Evolutionary conservation across 495 filamentous ascomycete genomes (phyloP), one percentile per base, ranked within the genome.

Genomic region (Collariella sp.): DNA sequence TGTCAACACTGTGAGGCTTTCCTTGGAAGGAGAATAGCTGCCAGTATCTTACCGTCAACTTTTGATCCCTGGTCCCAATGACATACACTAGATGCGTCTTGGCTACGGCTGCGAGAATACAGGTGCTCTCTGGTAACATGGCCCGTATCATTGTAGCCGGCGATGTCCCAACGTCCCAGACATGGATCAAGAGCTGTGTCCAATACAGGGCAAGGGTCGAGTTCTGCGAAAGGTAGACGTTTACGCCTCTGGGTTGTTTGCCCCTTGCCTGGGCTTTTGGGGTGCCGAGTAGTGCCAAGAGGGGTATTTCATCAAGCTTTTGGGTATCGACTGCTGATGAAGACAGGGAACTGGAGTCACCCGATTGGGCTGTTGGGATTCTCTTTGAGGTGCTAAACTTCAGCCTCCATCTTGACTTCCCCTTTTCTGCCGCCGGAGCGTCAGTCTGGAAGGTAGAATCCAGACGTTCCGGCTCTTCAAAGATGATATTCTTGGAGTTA

Each of bases 121-220:
- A 71, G 24, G 59, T 71, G 55, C 67, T 70, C 16, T 67, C 67
- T 6, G 67, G 62, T 19, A 53, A 15, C 19, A 70, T 59, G 16
- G 57, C 56, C 16, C 64, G 60, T 23, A 58, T 43, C 41, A 66
- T 50, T 9, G 54, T 60, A 0, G 65, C 62, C 1, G 69, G 62
- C 2, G 69, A 66, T 1, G 55, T 59, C 9, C 62, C 58, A 24
- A 70, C 52, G 54, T 71, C 69, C 65, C 65, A 71, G 11, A 71
- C 55, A 51, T 71, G 65, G 12, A 71, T 68, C 15, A 56, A 31
- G 23, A 62, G 42, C 52, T 71, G 67, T 2, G 62, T 66, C 69
- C 69, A 71, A 29, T 70, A 71, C 3, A 71, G 59, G 42, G 63
- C 65, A 20, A 68, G 61, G 2, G 65, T 54, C 15, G 69, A 67